Evolutionary conservation across 2,329 filamentous ascomycete species (phyloP).

Genomic region (Colletotrichum spaethianum): DNA sequence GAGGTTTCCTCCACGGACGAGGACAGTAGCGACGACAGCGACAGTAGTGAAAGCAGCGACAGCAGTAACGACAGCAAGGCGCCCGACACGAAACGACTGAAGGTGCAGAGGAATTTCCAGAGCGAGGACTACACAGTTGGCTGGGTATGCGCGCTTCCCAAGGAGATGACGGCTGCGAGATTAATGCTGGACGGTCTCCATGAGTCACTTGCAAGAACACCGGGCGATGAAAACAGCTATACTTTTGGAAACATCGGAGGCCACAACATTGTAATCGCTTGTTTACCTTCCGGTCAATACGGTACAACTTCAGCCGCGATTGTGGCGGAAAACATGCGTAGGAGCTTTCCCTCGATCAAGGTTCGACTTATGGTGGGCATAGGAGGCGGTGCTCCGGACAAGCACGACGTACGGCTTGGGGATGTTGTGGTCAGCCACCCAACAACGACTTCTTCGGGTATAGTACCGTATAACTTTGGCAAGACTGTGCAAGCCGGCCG

Average conservation of each 20-base stretch:
- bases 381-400: conserved; percentile 1
- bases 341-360: not conserved
- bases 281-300: not conserved
- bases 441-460: conserved; percentile 1
- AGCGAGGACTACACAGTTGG: not conserved
- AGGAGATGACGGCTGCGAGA: not conserved
- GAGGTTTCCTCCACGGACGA: not conserved
- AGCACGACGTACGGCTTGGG: conserved; percentile 51
- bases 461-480: conserved; percentile 48
- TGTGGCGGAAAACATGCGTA: not conserved
- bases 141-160: not conserved
- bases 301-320: not conserved
- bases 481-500: conserved; percentile 38
- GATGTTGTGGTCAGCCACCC: conserved; percentile 41
- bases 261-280: not conserved
- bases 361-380: not conserved
- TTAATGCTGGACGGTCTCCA: not conserved
- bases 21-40: not conserved
- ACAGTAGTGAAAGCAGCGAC: not conserved
- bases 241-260: not conserved
- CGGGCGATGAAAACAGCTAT: not conserved
- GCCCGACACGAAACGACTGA: not conserved
- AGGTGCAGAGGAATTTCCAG: not conserved
- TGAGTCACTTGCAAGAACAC: not conserved
- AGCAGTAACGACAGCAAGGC: not conserved